A percentile compares a stretch with the other conserved stretches of the same genome.
phyloP scores from a whole-genome alignment of 169 alveolate genomes.

The Plasmodium inui region DNA sequence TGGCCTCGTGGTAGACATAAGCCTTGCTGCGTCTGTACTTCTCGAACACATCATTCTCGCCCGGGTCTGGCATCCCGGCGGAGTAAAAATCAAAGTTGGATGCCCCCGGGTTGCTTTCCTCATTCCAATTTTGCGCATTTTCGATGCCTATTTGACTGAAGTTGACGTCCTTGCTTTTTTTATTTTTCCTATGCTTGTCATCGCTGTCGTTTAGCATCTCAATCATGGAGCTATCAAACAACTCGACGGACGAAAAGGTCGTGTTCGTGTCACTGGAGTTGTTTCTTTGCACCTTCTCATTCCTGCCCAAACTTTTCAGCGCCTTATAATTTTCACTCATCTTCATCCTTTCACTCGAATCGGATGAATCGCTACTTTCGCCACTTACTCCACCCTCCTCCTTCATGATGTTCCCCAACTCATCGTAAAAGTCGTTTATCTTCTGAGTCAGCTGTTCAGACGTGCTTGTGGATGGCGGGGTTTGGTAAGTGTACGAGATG shows the following conservation, averaged over 20 bases:
- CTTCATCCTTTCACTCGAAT: constrained; percentile 16
- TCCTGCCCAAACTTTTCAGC: not conserved
- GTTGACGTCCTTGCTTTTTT: constrained; percentile 59
- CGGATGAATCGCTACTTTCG: constrained; percentile 47
- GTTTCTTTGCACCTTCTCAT: constrained; percentile 1
- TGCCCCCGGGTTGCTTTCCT: not conserved
- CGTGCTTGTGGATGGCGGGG: constrained; percentile 40
- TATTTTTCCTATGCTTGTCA: constrained; percentile 22
- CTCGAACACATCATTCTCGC: constrained; percentile 47
- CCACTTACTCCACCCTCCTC: constrained; percentile 16
- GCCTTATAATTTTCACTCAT: constrained; percentile 38
- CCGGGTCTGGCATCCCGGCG: constrained; percentile 5
- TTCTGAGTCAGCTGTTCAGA: constrained; percentile 43
- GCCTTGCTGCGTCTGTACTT: constrained; percentile 69
- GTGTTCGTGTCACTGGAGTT: constrained; percentile 57
- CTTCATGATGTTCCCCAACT: constrained; percentile 31
- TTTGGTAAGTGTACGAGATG: constrained; percentile 47
- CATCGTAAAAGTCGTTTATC: constrained; percentile 65
- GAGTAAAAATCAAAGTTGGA: constrained; percentile 41
- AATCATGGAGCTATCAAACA: constrained; percentile 58
- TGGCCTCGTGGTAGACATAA: constrained; percentile 66
- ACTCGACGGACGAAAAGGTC: constrained; percentile 62
- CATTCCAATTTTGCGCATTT: constrained; percentile 76
- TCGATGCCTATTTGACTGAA: constrained; percentile 71
- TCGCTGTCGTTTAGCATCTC: constrained; percentile 41